Percentiles rank a stretch among this genome's conserved stretches.
Evolutionary conservation across 768 basidiomycete species (phyloP).

Genomic region (Tubosaeta brunneosetosa): DNA sequence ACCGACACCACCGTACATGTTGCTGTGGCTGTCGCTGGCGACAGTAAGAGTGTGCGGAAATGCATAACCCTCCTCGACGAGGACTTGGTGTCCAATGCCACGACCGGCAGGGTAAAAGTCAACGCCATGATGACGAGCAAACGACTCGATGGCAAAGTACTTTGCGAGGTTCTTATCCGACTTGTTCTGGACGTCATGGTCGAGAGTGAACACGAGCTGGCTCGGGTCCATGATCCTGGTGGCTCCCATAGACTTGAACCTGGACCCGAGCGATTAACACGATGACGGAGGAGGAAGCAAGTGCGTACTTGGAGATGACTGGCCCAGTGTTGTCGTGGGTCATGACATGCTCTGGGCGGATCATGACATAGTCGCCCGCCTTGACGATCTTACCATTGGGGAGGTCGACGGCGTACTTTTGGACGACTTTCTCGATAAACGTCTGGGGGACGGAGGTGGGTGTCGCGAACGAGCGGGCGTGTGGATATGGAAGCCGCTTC

Average conservation of each 20-base stretch:
- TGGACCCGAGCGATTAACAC: slow-evolving; percentile 28
- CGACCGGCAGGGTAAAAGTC: slow-evolving; percentile 98
- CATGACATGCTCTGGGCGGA: slow-evolving; percentile 97
- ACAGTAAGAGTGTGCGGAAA: slow-evolving; percentile 95
- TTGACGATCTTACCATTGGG: slow-evolving; percentile 74
- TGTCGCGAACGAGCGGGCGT: slow-evolving; percentile 31
- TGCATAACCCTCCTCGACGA: slow-evolving; percentile 97
- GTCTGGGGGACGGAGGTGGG: slow-evolving; percentile 62
- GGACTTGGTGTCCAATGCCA: slow-evolving; percentile 96
- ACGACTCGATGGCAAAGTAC: slow-evolving; percentile 87
- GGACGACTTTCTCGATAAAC: slow-evolving; percentile 95
- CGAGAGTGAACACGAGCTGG: slow-evolving; percentile 94
- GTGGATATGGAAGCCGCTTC: neutral
- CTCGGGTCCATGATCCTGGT: slow-evolving; percentile 71
- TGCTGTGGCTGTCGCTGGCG: slow-evolving; percentile 93
- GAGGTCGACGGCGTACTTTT: slow-evolving; percentile 91
- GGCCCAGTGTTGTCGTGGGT: slow-evolving; percentile 98
- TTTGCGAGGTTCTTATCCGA: slow-evolving; percentile 86
- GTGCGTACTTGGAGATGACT: slow-evolving; percentile 87
- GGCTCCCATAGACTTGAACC: slow-evolving; percentile 94
- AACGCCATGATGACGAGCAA: slow-evolving; percentile 77
- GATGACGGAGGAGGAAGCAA: neutral
- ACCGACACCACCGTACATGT: slow-evolving; percentile 98
- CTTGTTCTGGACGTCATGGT: slow-evolving; percentile 98
- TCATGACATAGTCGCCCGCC: slow-evolving; percentile 99